phyloP scores from a whole-genome alignment of 2,329 filamentous ascomycete genomes.

The Aspergillus tanneri region DNA sequence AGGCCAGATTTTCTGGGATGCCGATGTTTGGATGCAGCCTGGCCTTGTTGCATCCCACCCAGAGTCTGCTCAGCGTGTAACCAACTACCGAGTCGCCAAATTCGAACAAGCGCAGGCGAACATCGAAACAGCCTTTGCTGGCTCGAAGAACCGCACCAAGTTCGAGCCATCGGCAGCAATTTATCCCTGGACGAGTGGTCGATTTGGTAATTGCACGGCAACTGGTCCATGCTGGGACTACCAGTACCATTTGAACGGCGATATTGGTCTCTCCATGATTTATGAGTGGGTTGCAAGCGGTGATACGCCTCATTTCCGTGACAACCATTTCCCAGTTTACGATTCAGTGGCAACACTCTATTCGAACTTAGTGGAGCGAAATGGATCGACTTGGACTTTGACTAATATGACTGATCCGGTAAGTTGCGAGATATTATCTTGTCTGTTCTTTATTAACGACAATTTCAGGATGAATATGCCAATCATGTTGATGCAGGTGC shows the following conservation, averaged over 20 bases:
- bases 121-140: constrained; percentile 54
- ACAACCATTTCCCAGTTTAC: constrained; percentile 61
- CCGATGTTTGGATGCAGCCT: constrained; percentile 67
- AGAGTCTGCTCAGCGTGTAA: constrained; percentile 60
- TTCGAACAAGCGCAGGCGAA: constrained; percentile 62
- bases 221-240: constrained; percentile 68
- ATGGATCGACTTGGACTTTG: constrained; percentile 55
- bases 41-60: constrained; percentile 65
- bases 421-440: constrained; percentile 23
- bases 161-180: constrained; percentile 60
- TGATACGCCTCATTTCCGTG: constrained; percentile 56
- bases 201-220: constrained; percentile 67
- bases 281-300: constrained; percentile 63
- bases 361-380: constrained; percentile 59
- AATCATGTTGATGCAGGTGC: constrained; percentile 67
- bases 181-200: constrained; percentile 67
- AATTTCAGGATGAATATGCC: constrained; percentile 61
- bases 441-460: not conserved
- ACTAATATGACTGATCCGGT: constrained; percentile 71
- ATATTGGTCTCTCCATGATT: constrained; percentile 63
- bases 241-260: constrained; percentile 69
- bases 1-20: constrained; percentile 66
- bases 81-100: constrained; percentile 61
- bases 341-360: constrained; percentile 64
- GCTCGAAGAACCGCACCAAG: constrained; percentile 59